Conservation (phyloP, 192 early-diverging fungal genomes). For the Gaertneriomyces semiglobifer region DNA sequence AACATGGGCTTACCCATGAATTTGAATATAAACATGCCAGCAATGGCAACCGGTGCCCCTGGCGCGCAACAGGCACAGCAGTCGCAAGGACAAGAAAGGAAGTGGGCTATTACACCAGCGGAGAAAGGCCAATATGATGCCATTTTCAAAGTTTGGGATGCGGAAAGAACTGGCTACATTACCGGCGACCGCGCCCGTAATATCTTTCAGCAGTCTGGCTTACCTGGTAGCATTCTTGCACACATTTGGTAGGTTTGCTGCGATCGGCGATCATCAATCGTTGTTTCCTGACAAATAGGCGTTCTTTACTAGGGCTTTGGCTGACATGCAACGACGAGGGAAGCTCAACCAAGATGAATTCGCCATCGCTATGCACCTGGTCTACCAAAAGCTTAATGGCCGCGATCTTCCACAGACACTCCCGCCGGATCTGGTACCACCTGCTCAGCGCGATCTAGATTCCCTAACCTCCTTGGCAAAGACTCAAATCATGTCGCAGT, state of each 20-base stretch:
- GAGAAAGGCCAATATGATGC: conserved; percentile 54
- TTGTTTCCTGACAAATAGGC: neutral
- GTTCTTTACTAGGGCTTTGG: conserved; percentile 55
- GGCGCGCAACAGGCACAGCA: conserved; percentile 5
- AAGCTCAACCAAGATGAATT: conserved; percentile 94
- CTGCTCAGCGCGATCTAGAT: conserved; percentile 77
- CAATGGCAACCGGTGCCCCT: conserved; percentile 10
- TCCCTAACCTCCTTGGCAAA: conserved; percentile 59
- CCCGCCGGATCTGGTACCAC: conserved; percentile 82
- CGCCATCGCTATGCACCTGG: conserved; percentile 94
- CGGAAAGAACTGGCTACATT: conserved; percentile 61
- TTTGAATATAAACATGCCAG: no score
- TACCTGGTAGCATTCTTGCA: conserved; percentile 64
- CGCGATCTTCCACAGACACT: conserved; percentile 72
- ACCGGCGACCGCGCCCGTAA: conserved; percentile 65
- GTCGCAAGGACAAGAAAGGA: conserved; percentile 8
- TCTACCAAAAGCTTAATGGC: conserved; percentile 83
- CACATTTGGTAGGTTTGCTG: conserved; percentile 67
- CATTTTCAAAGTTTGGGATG: conserved; percentile 76
- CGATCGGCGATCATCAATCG: neutral
- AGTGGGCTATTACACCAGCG: conserved; percentile 43
- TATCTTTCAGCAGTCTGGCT: conserved; percentile 70
- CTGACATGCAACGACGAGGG: conserved; percentile 77
- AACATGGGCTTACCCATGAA: neutral
- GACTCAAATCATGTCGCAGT: conserved; percentile 59